Base-by-base conservation (phyloP, 352 stramenopile genomes). In the Phytopythium oedochilum region DNA sequence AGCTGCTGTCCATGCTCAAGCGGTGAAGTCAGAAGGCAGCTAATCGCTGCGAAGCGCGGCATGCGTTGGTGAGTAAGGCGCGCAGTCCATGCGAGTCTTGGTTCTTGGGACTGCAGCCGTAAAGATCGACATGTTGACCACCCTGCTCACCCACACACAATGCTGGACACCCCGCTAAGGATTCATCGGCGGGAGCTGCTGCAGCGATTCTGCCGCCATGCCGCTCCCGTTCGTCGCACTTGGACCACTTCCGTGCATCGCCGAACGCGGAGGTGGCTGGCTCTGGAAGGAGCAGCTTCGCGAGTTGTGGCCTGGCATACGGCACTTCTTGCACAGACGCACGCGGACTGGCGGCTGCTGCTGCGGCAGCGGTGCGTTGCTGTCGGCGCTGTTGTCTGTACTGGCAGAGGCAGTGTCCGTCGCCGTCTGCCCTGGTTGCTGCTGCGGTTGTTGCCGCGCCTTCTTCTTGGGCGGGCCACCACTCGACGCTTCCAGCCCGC, bases 301-400 rank as follows among this genome's bases (percentile, higher is more conserved):
- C 17, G 66, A 60, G 55, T 86, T 86, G 54, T 86, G 75, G 18
- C 75, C 75, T 25, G 60, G 45, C 9, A 47, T 39, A 15, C 74
- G 72, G 52, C 75, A 86, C 35, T 73, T 74, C 42, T 69, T 75
- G 53, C 75, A 86, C 23, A 78, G 60, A n/a, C 67, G 58, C 48
- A 73, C 29, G 26, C 65, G 64, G 28, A 51, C 48, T 20, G 53
- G 61, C 32, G 22, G 43, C 51, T 53, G 25, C 18, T 59, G 53
- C 50, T 55, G 28, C 17, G 51, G 53, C 46, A 61, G 53, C 46
- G 64, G 26, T 60, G 50, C 42, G 22, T 42, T 14, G n/a, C 2
- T 40, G 10, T 2, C 26, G 1, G 22, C 14, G 3, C 31, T 32
- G 22, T n/a, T 22, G 15, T 23, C 18, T 29, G 36, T 20, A 34